phyloP scores from a whole-genome alignment of 2,329 filamentous ascomycete genomes.

The Xylariaceae sp. region DNA sequence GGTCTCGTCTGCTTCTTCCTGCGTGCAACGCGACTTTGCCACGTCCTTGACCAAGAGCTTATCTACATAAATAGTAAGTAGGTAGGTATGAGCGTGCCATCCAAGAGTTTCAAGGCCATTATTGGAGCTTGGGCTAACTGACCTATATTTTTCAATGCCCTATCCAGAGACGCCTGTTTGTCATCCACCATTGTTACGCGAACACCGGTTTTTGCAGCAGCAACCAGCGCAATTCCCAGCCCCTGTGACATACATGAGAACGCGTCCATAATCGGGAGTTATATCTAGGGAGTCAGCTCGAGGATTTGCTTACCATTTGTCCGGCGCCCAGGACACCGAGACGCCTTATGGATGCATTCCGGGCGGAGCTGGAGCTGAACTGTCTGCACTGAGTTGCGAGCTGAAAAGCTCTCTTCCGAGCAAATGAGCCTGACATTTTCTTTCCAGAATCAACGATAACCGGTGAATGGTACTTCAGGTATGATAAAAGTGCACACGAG shows the following conservation, averaged over 20 bases:
- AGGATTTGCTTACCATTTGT: slow-evolving; percentile 71
- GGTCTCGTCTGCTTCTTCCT: slow-evolving; percentile 70
- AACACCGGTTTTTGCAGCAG: slow-evolving; percentile 75
- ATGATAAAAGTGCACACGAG: not conserved
- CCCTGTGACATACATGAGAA: slow-evolving; percentile 54
- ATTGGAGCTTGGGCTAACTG: slow-evolving; percentile 41
- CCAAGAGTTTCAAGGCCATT: not conserved
- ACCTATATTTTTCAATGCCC: slow-evolving; percentile 86
- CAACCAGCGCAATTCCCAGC: slow-evolving; percentile 90
- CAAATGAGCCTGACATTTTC: slow-evolving; percentile 39
- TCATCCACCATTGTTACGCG: slow-evolving; percentile 82
- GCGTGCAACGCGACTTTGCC: slow-evolving; percentile 75
- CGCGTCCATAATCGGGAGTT: slow-evolving; percentile 8
- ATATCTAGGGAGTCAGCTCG: slow-evolving; percentile 18
- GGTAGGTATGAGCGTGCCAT: slow-evolving; percentile 12
- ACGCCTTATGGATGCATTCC: slow-evolving; percentile 67
- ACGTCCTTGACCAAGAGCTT: slow-evolving; percentile 94
- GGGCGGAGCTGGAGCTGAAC: slow-evolving; percentile 65
- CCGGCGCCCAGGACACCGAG: slow-evolving; percentile 91
- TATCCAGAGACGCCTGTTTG: slow-evolving; percentile 78
- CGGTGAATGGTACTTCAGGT: not conserved
- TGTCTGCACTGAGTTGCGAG: slow-evolving; percentile 43
- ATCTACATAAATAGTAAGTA: slow-evolving; percentile 45
- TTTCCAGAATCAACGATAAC: not conserved
- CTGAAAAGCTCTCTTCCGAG: slow-evolving; percentile 36